Evolutionary conservation across 2,329 filamentous ascomycete species (phyloP), one percentile per base, ranked within the genome.

Genomic region (Colletotrichum sublineola): DNA sequence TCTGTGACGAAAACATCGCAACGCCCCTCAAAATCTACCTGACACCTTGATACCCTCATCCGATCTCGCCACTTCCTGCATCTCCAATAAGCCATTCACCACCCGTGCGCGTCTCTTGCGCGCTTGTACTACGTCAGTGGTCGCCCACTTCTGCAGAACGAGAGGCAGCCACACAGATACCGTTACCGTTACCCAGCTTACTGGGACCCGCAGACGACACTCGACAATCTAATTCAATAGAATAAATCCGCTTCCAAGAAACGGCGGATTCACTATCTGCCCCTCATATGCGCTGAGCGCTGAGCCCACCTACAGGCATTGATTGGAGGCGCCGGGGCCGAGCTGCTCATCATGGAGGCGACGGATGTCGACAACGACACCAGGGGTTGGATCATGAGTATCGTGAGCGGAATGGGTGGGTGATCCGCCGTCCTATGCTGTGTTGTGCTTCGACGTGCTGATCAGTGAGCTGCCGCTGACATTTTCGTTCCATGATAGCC

Each of bases 311-410:
- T 29, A 48, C 63, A 73, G 68, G 55, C 62, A 75, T 60, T 48
- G 42, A 69, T 64, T 64, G 68, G 71, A 68, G 63, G 61, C 53
- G 64, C 31, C 50, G 61, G 20, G 56, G 61, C 69, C 42, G 56
- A 40, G 61, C 53, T 58, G 67, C 76, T 74, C 76, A 79, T 77
- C 79, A 87, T 86, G 84, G 80, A 81, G 66, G 76, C 75, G 68
- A 77, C 76, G 63, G 81, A 77, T 46, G 79, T 93, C 75, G 88
- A 91, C 80, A 96, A 96, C 84, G 96, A 98, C 84, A 92, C 92
- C 74, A 90, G 95, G 75, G 96, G 96, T 78, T 98, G 96, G 96
- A 92, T 98, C 77, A 94, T 98, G 93, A 91, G 88, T 78, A 86
- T 95, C 75, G 94, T 95, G 82, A 97, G 95, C 79, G 91, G 95